Conservation (phyloP, 805 yeast genomes). For the Metschnikowia kunwiensis region DNA sequence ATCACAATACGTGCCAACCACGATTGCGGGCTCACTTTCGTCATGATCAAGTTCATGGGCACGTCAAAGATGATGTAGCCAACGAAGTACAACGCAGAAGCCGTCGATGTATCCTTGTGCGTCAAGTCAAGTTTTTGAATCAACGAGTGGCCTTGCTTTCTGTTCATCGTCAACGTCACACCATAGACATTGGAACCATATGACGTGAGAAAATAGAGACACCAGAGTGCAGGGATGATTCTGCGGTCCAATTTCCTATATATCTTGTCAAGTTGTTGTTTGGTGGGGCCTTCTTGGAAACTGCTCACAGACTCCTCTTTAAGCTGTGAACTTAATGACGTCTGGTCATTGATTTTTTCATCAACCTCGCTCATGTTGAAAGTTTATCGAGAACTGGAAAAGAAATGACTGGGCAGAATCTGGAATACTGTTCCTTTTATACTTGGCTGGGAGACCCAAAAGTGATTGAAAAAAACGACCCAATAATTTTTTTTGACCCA, state of each 20-base stretch:
- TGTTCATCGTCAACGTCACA: constrained; percentile 76
- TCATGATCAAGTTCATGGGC: constrained; percentile 85
- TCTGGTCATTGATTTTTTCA: constrained; percentile 3
- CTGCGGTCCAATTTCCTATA: constrained; percentile 65
- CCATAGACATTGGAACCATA: constrained; percentile 79
- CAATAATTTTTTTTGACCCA: constrained; percentile 7
- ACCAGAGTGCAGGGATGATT: constrained; percentile 82
- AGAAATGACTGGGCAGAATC: too few relatives aligned
- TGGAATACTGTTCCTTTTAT: too few relatives aligned
- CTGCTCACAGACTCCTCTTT: constrained; percentile 13
- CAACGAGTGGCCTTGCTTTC: constrained; percentile 57
- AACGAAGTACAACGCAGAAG: constrained; percentile 78
- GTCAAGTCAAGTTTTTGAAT: constrained; percentile 48
- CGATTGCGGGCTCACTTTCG: constrained; percentile 76
- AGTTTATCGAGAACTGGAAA: too few relatives aligned
- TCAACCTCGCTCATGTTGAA: constrained; percentile 4
- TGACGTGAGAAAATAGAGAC: constrained; percentile 71
- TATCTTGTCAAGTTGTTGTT: constrained; percentile 43
- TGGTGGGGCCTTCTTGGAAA: constrained; percentile 2
- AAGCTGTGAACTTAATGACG: constrained; percentile 5
- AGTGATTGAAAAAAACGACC: background rate
- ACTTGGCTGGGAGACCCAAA: too few relatives aligned
- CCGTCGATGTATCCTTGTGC: constrained; percentile 61
- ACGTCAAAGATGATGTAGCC: constrained; percentile 82
- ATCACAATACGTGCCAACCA: constrained; percentile 80